phyloP scores from a whole-genome alignment of 139 green algal species.

The Dunaliella sp. region DNA sequence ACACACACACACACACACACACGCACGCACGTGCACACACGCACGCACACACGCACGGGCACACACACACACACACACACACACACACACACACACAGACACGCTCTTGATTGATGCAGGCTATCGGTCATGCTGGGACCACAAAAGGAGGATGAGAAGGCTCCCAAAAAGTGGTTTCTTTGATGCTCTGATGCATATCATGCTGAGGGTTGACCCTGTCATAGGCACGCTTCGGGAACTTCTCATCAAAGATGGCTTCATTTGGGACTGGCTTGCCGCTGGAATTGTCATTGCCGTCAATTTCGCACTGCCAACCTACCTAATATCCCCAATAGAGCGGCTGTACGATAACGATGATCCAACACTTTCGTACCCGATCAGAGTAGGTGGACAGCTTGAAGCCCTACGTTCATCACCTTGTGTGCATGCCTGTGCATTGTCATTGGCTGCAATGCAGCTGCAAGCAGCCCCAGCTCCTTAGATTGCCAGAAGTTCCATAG shows the following conservation, averaged over 20 bases:
- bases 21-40: neutral
- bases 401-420: neutral
- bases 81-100: neutral
- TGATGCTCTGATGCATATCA: no score
- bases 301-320: neutral
- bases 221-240: no score
- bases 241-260: constrained; percentile 1
- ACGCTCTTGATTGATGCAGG: neutral
- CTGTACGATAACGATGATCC: neutral
- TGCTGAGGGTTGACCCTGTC: no score
- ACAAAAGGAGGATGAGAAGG: neutral
- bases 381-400: neutral
- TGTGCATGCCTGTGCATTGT: neutral
- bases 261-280: neutral
- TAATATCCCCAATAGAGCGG: neutral
- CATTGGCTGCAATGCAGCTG: neutral
- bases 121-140: neutral
- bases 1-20: neutral
- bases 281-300: constrained; percentile 1
- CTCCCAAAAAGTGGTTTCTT: neutral
- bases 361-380: neutral
- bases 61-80: neutral
- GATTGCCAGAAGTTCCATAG: no score
- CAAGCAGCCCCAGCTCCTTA: no score
- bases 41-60: neutral